Evolutionary conservation across 768 basidiomycete species (phyloP).

Genomic region (Rossbeevera mucosa): DNA sequence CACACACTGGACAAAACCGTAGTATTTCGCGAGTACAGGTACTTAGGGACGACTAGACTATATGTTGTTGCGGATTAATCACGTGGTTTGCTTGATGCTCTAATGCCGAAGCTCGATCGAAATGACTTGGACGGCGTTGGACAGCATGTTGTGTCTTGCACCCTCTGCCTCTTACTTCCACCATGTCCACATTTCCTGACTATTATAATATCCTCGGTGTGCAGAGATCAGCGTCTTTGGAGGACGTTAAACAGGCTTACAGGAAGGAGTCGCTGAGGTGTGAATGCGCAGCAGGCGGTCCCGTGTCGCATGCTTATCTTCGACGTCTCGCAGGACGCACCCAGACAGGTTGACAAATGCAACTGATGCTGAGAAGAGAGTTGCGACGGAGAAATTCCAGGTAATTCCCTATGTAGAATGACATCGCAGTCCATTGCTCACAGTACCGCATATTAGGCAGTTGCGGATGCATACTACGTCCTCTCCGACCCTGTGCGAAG

Average conservation of each 20-base stretch:
- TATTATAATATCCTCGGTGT: constrained; percentile 67
- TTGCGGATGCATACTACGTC: constrained; percentile 94
- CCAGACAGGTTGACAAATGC: constrained; percentile 79
- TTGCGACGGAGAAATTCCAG: constrained; percentile 83
- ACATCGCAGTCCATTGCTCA: background rate
- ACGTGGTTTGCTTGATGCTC: constrained; percentile 13
- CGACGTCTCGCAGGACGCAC: constrained; percentile 65
- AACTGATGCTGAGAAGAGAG: constrained; percentile 61
- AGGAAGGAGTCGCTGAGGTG: constrained; percentile 75
- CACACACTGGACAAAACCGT: constrained; percentile 8
- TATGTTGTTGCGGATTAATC: constrained; percentile 9
- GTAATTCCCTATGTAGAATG: constrained; percentile 30
- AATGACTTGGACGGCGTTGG: constrained; percentile 1
- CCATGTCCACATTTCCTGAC: constrained; percentile 75
- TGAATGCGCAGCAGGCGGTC: background rate
- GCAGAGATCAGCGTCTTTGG: constrained; percentile 52
- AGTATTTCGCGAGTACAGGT: constrained; percentile 9
- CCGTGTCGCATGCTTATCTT: constrained; percentile 10
- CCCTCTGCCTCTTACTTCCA: constrained; percentile 18
- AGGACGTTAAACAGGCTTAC: constrained; percentile 74
- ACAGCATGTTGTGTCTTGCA: constrained; percentile 8
- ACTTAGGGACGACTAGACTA: constrained; percentile 14
- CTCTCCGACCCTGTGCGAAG: constrained; percentile 74
- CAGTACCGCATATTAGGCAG: constrained; percentile 39
- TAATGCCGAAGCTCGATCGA: background rate